Base-by-base conservation (phyloP, 371 early-diverging fungal genomes). In the Parasitella parasitica region DNA sequence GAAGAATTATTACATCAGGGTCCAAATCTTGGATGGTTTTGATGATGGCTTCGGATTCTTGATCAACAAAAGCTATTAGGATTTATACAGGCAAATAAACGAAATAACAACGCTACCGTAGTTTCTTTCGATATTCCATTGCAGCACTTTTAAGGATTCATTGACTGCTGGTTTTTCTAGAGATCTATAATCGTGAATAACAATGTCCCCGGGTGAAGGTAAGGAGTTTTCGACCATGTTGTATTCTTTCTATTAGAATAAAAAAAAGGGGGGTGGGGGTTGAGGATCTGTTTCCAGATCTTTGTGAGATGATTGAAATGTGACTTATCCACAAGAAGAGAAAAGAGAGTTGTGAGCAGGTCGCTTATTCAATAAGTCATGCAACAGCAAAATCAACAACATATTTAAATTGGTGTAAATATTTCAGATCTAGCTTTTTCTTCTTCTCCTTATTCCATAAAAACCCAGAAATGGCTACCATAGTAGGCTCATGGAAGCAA, bases 111-210 rank as follows among this genome's bases (percentile, higher is more conserved):
- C 1, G 4, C n/a, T 66, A 77, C 77, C 75, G 80, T 90, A 90
- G 53, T 89, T 89, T 36, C 90, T 83, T 63, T 90, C 90, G 38
- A 90, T 78, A 66, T 90, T 90, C 89, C 89, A 90, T 52, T 89
- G 88, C 6, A 90, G 54, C 13, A 77, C 66, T 36, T 68, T 72
- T 13, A 70, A 36, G 7, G 63, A 53, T 28, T 69, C 54, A 15
- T 9, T 39, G 1, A 41, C 50, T 12, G 18, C 6, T 28, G 51
- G 24, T 9, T 36, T 28, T 15, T 49, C 43, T 18, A 37, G 30
- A 9, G 66, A 61, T 24, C 84, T 67, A 37, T 70, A 82, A 66
- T 84, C 84, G 39, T 84, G 77, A 49, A 72, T 67, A 51, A 82
- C 54, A 11, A 84, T 64, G 37, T 84, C 75, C 12, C 84, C 81